A percentile compares a stretch with the other conserved stretches of the same genome.
These are phyloP conservation scores for Cryphonectria radicalis DNA, from an alignment of 2,329 filamentous ascomycete species.

Conservation along the genomic window DNA sequence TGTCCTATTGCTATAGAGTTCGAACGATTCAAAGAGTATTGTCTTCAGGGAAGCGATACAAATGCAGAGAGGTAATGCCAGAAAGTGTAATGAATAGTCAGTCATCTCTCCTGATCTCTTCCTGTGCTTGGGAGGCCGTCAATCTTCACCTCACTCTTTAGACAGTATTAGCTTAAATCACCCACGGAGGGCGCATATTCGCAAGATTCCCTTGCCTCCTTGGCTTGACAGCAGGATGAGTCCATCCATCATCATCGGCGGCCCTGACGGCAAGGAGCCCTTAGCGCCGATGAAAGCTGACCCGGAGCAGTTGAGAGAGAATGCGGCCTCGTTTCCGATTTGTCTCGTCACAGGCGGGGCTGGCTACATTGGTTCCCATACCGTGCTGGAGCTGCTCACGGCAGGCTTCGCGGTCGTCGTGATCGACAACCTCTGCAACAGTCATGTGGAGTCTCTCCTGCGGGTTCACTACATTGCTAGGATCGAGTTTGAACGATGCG, in stretches of 20 bases:
- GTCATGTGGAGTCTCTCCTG: slow-evolving; percentile 24
- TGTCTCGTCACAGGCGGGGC: slow-evolving; percentile 26
- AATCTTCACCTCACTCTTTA: neutral
- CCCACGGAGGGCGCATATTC: neutral
- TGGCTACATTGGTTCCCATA: slow-evolving; percentile 27
- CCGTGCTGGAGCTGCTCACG: slow-evolving; percentile 27
- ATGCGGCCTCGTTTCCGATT: slow-evolving; percentile 19
- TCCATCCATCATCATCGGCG: slow-evolving; percentile 3
- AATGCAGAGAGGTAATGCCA: neutral
- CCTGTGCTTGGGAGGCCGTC: neutral
- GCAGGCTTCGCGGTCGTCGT: slow-evolving; percentile 28
- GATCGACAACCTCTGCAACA: slow-evolving; percentile 28
- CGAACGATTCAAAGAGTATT: neutral
- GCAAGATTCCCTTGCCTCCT: neutral
- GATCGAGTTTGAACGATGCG: slow-evolving; percentile 24
- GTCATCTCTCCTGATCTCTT: neutral
- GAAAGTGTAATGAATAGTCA: neutral
- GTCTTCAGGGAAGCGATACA: neutral
- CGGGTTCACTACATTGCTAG: slow-evolving; percentile 24
- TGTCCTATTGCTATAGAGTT: neutral
- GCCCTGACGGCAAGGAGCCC: neutral
- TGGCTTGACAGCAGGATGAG: slow-evolving; percentile 5
- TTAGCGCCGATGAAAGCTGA: neutral
- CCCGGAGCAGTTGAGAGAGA: slow-evolving; percentile 1
- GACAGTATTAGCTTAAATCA: neutral